Evolutionary conservation across 441 rosid species (phyloP), one percentile per base, ranked within the genome.

Genomic region (Omphalea diandra): DNA sequence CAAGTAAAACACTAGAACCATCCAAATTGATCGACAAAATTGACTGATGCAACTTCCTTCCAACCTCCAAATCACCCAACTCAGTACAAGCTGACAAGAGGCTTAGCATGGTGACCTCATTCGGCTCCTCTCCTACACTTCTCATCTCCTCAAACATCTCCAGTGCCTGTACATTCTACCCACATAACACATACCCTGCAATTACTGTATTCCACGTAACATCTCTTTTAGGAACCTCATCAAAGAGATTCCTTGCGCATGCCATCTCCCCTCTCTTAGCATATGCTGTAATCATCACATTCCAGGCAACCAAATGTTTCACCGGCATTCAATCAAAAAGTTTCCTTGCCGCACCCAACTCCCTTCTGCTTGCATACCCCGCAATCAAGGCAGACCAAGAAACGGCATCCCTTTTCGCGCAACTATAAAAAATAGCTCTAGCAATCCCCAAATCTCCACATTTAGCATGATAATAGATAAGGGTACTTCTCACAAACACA

Each of bases 311-410:
- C 66, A 90, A 81, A 85, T 93, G 97, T 68, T 80, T 88, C n/a
- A 38, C 70, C 4, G 82, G 91, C 67, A 90, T 84, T 73, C 73
- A 81, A 76, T 82, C 78, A 50, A 92, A 92, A 81, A 90, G 40
- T 67, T 83, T 76, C 73, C 85, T 76, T 1, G 89, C 91, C 24
- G 65, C 68, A 49, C 77, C 70, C 43, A 90, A 46, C 2, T 80
- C 71, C 75, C 98, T 93, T 27, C 83, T 84, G 80, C 84, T 92
- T 0, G 89, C 82, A 72, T 86, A 90, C 56, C 97, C 98, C 14
- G 88, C 89, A 62, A 87, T 80, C 86, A 92, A 85, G 66, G 89
- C 95, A 75, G 90, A 88, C 94, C 97, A 90, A 5, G 97, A 70
- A 75, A 92, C 90, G 60, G 83, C 59, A 66, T 82, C 85, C 80